Evolutionary conservation across 2,329 filamentous ascomycete genomes (phyloP).

Genomic region (Fusarium siculi): DNA sequence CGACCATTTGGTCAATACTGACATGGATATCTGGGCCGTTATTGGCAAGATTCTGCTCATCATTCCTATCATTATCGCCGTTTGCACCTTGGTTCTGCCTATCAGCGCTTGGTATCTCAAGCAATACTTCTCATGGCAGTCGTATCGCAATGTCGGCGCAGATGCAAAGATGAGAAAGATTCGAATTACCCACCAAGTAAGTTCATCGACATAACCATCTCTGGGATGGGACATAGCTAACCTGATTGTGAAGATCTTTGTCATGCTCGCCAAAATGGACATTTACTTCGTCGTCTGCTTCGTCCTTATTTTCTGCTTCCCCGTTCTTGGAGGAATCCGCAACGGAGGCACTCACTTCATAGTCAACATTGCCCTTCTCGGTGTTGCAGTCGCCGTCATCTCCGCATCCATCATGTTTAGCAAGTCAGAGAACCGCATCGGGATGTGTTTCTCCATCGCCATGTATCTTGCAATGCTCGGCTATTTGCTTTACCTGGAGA

Average conservation of each 20-base stretch:
- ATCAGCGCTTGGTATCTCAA: constrained; percentile 7
- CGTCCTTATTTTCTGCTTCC: not conserved
- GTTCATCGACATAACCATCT: too few relatives aligned
- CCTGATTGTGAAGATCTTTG: not conserved
- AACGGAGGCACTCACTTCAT: not conserved
- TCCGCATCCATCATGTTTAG: not conserved
- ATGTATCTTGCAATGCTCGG: not conserved
- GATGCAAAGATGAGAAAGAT: constrained; percentile 10
- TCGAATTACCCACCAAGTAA: not conserved
- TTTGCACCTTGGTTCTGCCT: not conserved
- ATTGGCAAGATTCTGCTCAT: not conserved
- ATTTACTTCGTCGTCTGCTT: constrained; percentile 9
- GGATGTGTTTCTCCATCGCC: not conserved
- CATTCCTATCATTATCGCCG: not conserved
- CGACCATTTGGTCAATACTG: not conserved
- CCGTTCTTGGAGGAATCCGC: not conserved
- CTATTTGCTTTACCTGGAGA: not conserved
- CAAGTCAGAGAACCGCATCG: not conserved
- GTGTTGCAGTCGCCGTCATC: not conserved
- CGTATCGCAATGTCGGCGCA: constrained; percentile 6
- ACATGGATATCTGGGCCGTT: not conserved
- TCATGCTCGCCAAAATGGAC: constrained; percentile 4
- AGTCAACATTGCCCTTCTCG: not conserved
- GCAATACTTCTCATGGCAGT: constrained; percentile 9
- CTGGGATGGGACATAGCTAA: not conserved